Evolutionary conservation across 108 stramenopile genomes (phyloP).

Genomic region (Skeletonema menzelii): DNA sequence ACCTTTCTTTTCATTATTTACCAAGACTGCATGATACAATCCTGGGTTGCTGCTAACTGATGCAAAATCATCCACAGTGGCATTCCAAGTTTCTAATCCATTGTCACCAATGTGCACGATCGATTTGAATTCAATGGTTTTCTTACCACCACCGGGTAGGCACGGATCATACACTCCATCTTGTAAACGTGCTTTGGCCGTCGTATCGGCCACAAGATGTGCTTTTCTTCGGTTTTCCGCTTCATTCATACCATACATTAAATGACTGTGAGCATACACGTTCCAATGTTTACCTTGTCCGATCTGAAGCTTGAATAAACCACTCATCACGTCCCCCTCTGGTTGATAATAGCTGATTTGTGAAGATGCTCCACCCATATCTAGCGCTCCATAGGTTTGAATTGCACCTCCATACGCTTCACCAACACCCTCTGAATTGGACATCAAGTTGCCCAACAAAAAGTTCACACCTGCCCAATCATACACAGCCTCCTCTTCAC

Average conservation of each 20-base stretch:
- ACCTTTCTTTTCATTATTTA: conserved; percentile 49
- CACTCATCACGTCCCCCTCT: conserved; percentile 78
- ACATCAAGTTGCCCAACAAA: conserved; percentile 67
- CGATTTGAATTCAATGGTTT: conserved; percentile 40
- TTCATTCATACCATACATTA: conserved; percentile 85
- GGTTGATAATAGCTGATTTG: conserved; percentile 86
- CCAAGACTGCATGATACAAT: conserved; percentile 55
- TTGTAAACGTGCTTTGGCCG: conserved; percentile 17
- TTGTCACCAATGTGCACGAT: conserved; percentile 44
- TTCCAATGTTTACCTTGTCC: conserved; percentile 88
- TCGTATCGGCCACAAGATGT: conserved; percentile 32
- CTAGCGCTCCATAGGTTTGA: conserved; percentile 78
- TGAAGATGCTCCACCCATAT: conserved; percentile 89
- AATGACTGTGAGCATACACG: conserved; percentile 88
- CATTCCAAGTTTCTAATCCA: conserved; percentile 43
- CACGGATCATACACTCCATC: conserved; percentile 75
- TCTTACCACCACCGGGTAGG: conserved; percentile 56
- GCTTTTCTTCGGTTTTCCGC: conserved; percentile 58
- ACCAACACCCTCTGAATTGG: conserved; percentile 61
- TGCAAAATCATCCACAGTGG: conserved; percentile 30
- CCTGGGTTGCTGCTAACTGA: conserved; percentile 5
- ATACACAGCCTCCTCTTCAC: conserved; percentile 93
- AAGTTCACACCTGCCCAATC: conserved; percentile 91
- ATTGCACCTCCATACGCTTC: conserved; percentile 40
- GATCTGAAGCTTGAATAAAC: conserved; percentile 88